Evolutionary conservation across 495 filamentous ascomycete species (phyloP).

Genomic region (Xylaria telfairii): DNA sequence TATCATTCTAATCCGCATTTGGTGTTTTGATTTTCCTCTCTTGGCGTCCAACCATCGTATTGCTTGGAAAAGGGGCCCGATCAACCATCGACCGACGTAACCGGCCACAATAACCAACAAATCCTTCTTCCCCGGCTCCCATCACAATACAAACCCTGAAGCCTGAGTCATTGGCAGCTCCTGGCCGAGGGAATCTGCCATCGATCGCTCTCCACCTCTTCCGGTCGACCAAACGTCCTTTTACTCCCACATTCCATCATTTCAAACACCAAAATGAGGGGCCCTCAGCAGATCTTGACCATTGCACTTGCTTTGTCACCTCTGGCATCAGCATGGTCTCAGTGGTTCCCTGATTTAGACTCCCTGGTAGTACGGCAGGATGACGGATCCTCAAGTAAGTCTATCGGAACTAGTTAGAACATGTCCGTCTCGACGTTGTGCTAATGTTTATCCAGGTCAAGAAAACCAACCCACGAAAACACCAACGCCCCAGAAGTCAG

Average conservation of each 20-base stretch:
- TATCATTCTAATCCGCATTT: constrained; percentile 24
- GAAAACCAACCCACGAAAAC: constrained; percentile 31
- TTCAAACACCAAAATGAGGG: constrained; percentile 26
- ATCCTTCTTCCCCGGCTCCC: neutral
- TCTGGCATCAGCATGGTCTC: constrained; percentile 39
- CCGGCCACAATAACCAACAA: neutral
- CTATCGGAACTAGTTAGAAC: neutral
- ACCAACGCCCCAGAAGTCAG: constrained; percentile 21
- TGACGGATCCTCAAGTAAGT: constrained; percentile 35
- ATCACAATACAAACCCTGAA: constrained; percentile 1
- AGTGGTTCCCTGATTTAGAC: constrained; percentile 47
- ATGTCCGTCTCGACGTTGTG: neutral
- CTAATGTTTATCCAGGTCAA: constrained; percentile 28
- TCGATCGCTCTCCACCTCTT: constrained; percentile 10
- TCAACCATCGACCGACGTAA: constrained; percentile 4
- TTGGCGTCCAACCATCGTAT: neutral
- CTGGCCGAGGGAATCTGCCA: neutral
- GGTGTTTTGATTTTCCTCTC: constrained; percentile 19
- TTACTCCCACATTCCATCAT: constrained; percentile 11
- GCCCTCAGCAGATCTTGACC: constrained; percentile 33
- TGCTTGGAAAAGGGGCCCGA: constrained; percentile 9
- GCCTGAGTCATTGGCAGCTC: neutral
- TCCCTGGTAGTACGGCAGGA: constrained; percentile 47
- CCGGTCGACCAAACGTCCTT: neutral
- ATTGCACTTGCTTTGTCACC: constrained; percentile 45